phyloP scores from a whole-genome alignment of 164 flowering plant genomes.

The Umbilicus rupestris region DNA sequence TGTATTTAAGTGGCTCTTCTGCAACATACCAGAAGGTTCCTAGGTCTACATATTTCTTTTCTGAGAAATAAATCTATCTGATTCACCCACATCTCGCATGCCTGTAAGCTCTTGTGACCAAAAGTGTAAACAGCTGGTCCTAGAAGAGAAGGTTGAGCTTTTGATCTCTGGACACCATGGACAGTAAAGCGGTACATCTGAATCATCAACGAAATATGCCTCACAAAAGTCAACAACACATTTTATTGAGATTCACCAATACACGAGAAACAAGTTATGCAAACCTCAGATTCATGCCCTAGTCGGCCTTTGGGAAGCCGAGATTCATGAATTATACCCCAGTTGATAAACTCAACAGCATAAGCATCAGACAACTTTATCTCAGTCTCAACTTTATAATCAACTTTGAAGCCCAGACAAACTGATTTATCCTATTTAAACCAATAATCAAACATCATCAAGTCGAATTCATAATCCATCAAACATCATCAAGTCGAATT shows the following conservation, averaged over 20 bases:
- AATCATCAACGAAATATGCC: conserved; percentile 11
- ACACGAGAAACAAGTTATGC: background rate
- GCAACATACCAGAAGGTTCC: conserved; percentile 61
- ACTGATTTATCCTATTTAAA: conserved; percentile 26
- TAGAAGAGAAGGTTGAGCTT: conserved; percentile 41
- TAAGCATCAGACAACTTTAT: conserved; percentile 55
- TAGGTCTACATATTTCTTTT: conserved; percentile 56
- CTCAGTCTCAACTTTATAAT: conserved; percentile 24
- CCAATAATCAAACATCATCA: background rate
- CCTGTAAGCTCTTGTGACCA: conserved; percentile 51
- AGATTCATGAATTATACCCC: conserved; percentile 46
- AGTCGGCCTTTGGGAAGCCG: conserved; percentile 19
- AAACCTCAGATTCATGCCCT: conserved; percentile 44
- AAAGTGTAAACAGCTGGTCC: conserved; percentile 41
- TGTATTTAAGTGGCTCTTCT: background rate
- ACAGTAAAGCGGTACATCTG: conserved; percentile 80
- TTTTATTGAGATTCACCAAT: background rate
- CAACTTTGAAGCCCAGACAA: conserved; percentile 40
- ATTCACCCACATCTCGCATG: conserved; percentile 61
- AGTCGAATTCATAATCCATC: conserved; percentile 1
- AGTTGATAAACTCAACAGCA: conserved; percentile 48
- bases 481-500: background rate
- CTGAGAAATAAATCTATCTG: conserved; percentile 33
- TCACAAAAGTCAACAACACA: background rate
- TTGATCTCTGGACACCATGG: conserved; percentile 49